Percentiles rank a stretch among this genome's conserved stretches.
Conservation (phyloP, 805 yeast species). For the Saturnispora dispora region DNA sequence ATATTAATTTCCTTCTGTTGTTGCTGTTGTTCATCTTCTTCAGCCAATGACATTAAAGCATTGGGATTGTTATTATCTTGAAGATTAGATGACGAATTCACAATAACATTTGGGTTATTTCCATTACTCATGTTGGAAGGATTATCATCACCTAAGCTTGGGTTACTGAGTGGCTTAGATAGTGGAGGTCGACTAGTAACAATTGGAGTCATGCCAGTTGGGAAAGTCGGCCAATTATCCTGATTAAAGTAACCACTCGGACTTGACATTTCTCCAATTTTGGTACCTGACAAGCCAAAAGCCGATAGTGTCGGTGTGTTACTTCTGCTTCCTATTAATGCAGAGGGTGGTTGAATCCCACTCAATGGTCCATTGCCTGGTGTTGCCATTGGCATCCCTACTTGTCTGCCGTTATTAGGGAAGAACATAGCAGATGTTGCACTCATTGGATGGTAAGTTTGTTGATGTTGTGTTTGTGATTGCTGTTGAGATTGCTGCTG, state of each 20-base stretch:
- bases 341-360: conserved; percentile 1
- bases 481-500: conserved; percentile 17
- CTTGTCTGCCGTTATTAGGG: neutral
- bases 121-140: neutral
- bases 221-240: conserved; percentile 37
- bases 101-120: neutral
- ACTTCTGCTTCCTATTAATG: neutral
- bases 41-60: neutral
- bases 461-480: conserved; percentile 10
- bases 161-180: neutral
- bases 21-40: neutral
- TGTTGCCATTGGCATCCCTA: neutral
- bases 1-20: neutral
- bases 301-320: conserved; percentile 59
- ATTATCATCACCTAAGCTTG: neutral
- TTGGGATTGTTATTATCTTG: neutral
- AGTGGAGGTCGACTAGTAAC: neutral
- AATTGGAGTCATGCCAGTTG: conserved; percentile 16
- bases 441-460: conserved; percentile 9
- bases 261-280: neutral
- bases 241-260: conserved; percentile 68
- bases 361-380: conserved; percentile 1
- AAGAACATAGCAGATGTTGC: conserved; percentile 13
- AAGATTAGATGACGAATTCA: neutral
- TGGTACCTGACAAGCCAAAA: conserved; percentile 25